phyloP scores from a whole-genome alignment of 495 filamentous ascomycete species.

The Penicillium arizonense region DNA sequence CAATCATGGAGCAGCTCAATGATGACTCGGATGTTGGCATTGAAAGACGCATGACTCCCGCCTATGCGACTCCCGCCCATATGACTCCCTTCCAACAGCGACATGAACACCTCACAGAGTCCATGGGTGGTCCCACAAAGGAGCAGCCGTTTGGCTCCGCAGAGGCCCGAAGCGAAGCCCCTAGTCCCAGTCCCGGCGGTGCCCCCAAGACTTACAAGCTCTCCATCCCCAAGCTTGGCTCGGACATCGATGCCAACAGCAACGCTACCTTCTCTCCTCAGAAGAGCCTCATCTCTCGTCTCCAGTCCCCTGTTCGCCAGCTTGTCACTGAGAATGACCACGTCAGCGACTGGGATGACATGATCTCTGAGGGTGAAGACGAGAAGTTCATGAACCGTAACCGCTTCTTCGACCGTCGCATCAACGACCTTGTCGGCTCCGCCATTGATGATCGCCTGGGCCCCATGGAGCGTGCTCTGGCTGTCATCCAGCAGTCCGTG shows the following conservation, averaged over 20 bases:
- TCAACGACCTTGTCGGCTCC: slow-evolving; percentile 78
- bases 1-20: slow-evolving; percentile 79
- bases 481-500: slow-evolving; percentile 68
- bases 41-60: slow-evolving; percentile 55
- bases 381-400: slow-evolving; percentile 72
- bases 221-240: slow-evolving; percentile 45
- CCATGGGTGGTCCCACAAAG: slow-evolving; percentile 49
- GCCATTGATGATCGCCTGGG: slow-evolving; percentile 72
- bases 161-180: slow-evolving; percentile 65
- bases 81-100: slow-evolving; percentile 34
- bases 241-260: slow-evolving; percentile 36
- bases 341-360: slow-evolving; percentile 88
- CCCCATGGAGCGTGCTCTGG: slow-evolving; percentile 76
- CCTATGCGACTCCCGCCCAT: slow-evolving; percentile 8
- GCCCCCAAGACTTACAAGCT: slow-evolving; percentile 47
- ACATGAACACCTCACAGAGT: slow-evolving; percentile 22
- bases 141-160: slow-evolving; percentile 53
- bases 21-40: slow-evolving; percentile 69
- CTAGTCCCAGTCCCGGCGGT: slow-evolving; percentile 70
- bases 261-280: slow-evolving; percentile 41
- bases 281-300: slow-evolving; percentile 32
- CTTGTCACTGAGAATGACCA: slow-evolving; percentile 66
- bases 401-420: slow-evolving; percentile 81
- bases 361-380: slow-evolving; percentile 78
- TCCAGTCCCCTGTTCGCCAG: slow-evolving; percentile 60